A percentile compares a stretch with the other conserved stretches of the same genome.
These are phyloP conservation scores for Paraphaeosphaeria sporulosa DNA, from an alignment of 2,329 filamentous ascomycete species.

Conservation along the genomic window DNA sequence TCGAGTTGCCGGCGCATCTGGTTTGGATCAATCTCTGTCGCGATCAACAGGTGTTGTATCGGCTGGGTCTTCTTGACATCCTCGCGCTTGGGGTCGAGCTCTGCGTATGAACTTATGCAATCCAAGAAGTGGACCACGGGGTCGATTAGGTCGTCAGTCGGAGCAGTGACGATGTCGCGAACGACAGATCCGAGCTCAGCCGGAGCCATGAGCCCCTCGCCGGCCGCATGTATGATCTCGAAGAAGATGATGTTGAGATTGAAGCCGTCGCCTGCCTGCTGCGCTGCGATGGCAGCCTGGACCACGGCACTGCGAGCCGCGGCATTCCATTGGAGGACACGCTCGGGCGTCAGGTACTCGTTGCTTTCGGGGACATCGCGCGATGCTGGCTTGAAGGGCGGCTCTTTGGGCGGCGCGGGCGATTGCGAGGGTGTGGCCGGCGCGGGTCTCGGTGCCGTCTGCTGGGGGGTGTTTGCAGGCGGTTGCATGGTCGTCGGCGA, in stretches of 20 bases:
- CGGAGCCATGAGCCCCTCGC: constrained; percentile 73
- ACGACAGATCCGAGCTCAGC: constrained; percentile 75
- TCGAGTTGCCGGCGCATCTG: constrained; percentile 87
- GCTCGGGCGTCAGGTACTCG: constrained; percentile 75
- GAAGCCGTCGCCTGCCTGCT: constrained; percentile 71
- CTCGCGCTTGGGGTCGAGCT: constrained; percentile 39
- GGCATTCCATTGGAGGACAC: constrained; percentile 71
- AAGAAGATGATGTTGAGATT: constrained; percentile 79
- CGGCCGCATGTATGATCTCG: constrained; percentile 79
- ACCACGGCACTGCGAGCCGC: constrained; percentile 73
- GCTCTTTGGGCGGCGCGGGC: constrained; percentile 28
- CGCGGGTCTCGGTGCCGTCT: constrained; percentile 25
- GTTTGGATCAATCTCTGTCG: constrained; percentile 74
- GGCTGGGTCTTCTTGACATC: constrained; percentile 63
- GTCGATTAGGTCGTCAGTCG: constrained; percentile 55
- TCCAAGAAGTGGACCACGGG: constrained; percentile 76
- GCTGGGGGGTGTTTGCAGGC: constrained; percentile 29
- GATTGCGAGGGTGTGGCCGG: constrained; percentile 27
- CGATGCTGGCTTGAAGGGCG: constrained; percentile 45
- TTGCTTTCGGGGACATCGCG: constrained; percentile 67
- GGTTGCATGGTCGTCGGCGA: constrained; percentile 45
- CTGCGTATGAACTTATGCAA: constrained; percentile 76
- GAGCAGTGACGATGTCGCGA: constrained; percentile 72
- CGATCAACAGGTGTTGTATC: constrained; percentile 73
- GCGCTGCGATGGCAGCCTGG: constrained; percentile 69